Conservation (phyloP, 345 rosid species). For the Cardamine chenopodiifolia region DNA sequence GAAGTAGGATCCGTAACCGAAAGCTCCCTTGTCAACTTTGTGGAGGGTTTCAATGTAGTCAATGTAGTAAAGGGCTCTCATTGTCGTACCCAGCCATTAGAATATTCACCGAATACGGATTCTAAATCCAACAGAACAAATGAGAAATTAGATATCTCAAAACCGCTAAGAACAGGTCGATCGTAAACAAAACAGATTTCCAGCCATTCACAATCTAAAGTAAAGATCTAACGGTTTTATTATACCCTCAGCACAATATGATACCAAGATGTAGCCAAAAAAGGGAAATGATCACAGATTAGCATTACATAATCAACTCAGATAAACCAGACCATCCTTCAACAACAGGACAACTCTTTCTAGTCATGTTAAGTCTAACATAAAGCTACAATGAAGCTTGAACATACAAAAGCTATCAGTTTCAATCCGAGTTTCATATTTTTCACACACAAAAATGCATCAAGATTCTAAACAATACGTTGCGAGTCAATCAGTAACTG, state of each 20-base stretch:
- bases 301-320: not conserved
- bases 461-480: not conserved
- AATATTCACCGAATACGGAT: slow-evolving; percentile 85
- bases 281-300: not conserved
- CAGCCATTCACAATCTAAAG: not conserved
- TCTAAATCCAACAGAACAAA: slow-evolving; percentile 52
- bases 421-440: not conserved
- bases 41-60: slow-evolving; percentile 97
- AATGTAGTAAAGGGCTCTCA: slow-evolving; percentile 85
- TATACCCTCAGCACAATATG: not conserved
- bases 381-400: not conserved
- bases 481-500: not conserved
- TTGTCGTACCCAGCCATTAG: slow-evolving; percentile 89
- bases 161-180: not conserved
- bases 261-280: not conserved
- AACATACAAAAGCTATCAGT: not conserved
- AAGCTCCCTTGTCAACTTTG: slow-evolving; percentile 96
- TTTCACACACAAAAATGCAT: not conserved
- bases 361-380: slow-evolving; percentile 1
- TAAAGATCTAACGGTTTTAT: not conserved
- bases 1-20: slow-evolving; percentile 92
- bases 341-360: not conserved
- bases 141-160: not conserved
- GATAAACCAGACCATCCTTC: not conserved
- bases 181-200: not conserved